Conservation (phyloP, 2,329 filamentous ascomycete species). For the Beauveria pseudobassiana region DNA sequence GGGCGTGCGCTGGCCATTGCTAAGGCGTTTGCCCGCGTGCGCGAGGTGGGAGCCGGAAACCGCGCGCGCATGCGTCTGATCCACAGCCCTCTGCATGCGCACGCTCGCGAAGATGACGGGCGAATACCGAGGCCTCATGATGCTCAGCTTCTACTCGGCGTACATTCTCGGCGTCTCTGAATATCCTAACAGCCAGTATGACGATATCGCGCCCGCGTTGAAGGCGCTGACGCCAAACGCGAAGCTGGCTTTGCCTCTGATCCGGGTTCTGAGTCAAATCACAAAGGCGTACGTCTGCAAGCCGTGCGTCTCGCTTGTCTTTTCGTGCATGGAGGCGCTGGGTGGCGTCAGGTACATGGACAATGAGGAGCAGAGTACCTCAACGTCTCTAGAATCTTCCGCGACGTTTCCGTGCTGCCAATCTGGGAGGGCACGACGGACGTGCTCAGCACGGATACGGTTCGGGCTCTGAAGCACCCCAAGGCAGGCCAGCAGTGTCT, state of each 20-base stretch:
- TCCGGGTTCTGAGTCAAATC: slow-evolving; percentile 52
- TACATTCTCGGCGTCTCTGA: slow-evolving; percentile 49
- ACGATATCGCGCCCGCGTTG: slow-evolving; percentile 16
- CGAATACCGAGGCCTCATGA: slow-evolving; percentile 49
- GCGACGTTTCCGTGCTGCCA: slow-evolving; percentile 55
- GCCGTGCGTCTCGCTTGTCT: slow-evolving; percentile 40
- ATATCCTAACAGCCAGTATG: slow-evolving; percentile 22
- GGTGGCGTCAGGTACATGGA: slow-evolving; percentile 61
- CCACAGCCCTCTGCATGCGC: slow-evolving; percentile 46
- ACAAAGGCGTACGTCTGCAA: slow-evolving; percentile 52
- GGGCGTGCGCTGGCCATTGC: slow-evolving; percentile 50
- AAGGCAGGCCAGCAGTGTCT: slow-evolving; percentile 28
- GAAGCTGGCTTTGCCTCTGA: slow-evolving; percentile 32
- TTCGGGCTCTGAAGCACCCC: slow-evolving; percentile 40
- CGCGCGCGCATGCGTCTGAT: slow-evolving; percentile 39
- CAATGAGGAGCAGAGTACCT: slow-evolving; percentile 56
- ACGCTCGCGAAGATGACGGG: slow-evolving; percentile 49
- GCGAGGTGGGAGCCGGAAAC: slow-evolving; percentile 40
- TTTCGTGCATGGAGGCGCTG: slow-evolving; percentile 54
- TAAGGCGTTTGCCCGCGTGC: slow-evolving; percentile 49
- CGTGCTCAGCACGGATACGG: slow-evolving; percentile 50
- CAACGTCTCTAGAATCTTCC: slow-evolving; percentile 58
- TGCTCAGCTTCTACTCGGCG: slow-evolving; percentile 46
- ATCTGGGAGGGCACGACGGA: slow-evolving; percentile 72
- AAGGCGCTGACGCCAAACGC: slow-evolving; percentile 25